These are phyloP conservation scores for Cladosporium sp. DNA, from an alignment of 2,329 filamentous ascomycete genomes.

Conservation along the genomic window DNA sequence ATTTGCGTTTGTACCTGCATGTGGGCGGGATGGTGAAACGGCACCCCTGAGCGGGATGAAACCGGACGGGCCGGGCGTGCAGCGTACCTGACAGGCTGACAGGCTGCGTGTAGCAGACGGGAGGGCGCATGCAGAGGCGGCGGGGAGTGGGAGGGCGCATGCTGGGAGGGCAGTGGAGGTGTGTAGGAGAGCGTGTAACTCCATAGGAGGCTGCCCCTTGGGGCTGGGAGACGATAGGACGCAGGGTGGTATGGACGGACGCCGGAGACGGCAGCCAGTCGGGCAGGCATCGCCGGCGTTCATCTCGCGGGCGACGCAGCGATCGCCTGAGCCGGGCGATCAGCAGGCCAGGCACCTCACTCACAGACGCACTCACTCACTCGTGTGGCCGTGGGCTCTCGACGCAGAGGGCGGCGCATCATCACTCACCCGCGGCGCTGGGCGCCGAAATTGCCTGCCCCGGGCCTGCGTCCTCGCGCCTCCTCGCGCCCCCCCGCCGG, in stretches of 20 bases:
- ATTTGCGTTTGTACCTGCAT: conserved; percentile 9
- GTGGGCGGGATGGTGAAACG: conserved; percentile 2
- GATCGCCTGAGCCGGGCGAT: too few relatives aligned
- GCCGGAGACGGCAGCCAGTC: too few relatives aligned
- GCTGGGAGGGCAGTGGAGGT: neutral
- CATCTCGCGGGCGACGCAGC: too few relatives aligned
- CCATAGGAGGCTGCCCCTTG: neutral
- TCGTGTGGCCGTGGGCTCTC: too few relatives aligned
- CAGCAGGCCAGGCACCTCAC: too few relatives aligned
- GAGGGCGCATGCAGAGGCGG: neutral
- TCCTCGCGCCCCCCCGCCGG: too few relatives aligned
- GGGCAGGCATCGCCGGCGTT: too few relatives aligned
- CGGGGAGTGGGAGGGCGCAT: neutral
- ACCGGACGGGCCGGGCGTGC: conserved; percentile 5
- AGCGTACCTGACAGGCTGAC: neutral
- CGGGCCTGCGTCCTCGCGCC: neutral
- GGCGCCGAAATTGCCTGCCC: neutral
- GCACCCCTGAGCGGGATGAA: conserved; percentile 7
- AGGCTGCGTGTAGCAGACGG: neutral
- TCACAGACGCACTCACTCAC: too few relatives aligned
- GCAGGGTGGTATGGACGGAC: too few relatives aligned
- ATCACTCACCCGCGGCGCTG: too few relatives aligned
- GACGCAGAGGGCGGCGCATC: too few relatives aligned
- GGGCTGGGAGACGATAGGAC: neutral
- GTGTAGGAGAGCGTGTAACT: neutral